Percentiles rank a stretch among this genome's conserved stretches.
Conservation (phyloP, 2,329 filamentous ascomycete species). For the Colletotrichum destructivum region DNA sequence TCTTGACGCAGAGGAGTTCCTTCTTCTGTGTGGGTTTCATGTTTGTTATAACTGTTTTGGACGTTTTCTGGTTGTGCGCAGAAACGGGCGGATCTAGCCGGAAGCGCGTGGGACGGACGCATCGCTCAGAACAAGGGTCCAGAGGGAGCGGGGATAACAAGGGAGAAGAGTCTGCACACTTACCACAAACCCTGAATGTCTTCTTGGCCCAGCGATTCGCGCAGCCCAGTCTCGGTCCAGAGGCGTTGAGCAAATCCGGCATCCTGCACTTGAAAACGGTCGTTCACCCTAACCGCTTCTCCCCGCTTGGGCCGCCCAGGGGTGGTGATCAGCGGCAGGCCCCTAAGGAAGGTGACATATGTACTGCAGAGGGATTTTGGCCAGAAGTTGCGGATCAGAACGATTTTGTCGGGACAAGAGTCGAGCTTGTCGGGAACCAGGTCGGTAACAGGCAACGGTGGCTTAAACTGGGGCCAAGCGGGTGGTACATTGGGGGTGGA, state of each 20-base stretch:
- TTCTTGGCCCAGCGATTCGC: slow-evolving; percentile 67
- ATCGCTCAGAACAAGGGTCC: slow-evolving; percentile 21
- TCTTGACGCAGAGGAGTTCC: slow-evolving; percentile 14
- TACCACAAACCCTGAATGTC: slow-evolving; percentile 61
- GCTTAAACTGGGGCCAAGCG: slow-evolving; percentile 81
- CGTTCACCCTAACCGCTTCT: slow-evolving; percentile 88
- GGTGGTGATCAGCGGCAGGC: slow-evolving; percentile 82
- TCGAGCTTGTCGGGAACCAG: slow-evolving; percentile 72
- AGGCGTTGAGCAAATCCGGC: slow-evolving; percentile 79
- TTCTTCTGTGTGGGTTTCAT: slow-evolving; percentile 28
- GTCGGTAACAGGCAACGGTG: slow-evolving; percentile 75
- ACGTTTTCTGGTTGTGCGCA: not conserved
- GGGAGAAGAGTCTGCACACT: slow-evolving; percentile 45
- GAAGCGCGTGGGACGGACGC: slow-evolving; percentile 32
- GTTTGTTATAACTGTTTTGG: slow-evolving; percentile 18
- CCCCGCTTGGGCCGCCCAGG: slow-evolving; percentile 84
- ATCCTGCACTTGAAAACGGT: slow-evolving; percentile 89
- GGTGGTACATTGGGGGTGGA: slow-evolving; percentile 43
- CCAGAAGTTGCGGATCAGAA: slow-evolving; percentile 82
- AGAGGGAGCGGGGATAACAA: not conserved
- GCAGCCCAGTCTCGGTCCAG: slow-evolving; percentile 84
- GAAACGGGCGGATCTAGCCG: slow-evolving; percentile 32
- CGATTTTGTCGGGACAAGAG: slow-evolving; percentile 72
- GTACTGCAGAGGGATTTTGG: slow-evolving; percentile 81
- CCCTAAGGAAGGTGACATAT: slow-evolving; percentile 80